Percentiles rank a stretch among this genome's conserved stretches.
These are phyloP conservation scores for Talaromyces sp. DNA, from an alignment of 2,329 filamentous ascomycete genomes.

Conservation along the genomic window DNA sequence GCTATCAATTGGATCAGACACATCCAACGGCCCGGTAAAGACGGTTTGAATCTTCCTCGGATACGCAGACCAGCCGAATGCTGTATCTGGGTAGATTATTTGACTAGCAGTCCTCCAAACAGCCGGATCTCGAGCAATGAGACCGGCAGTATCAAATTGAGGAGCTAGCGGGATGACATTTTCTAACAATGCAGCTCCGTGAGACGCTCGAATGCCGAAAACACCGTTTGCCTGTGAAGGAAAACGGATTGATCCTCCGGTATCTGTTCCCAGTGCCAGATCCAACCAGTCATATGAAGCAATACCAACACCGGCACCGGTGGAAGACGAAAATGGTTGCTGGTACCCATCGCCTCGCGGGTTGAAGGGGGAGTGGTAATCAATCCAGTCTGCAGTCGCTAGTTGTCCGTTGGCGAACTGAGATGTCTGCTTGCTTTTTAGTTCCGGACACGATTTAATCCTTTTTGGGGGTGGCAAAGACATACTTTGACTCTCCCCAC, in stretches of 20 bases:
- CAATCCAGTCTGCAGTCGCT: conserved; percentile 26
- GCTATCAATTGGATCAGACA: neutral
- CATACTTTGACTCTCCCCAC: conserved; percentile 29
- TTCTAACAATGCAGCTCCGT: conserved; percentile 44
- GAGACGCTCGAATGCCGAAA: conserved; percentile 49
- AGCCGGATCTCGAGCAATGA: conserved; percentile 22
- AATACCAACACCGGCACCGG: conserved; percentile 37
- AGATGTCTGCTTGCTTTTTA: neutral
- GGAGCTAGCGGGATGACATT: conserved; percentile 46
- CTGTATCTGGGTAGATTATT: neutral
- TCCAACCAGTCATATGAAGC: conserved; percentile 43
- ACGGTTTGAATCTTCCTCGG: neutral
- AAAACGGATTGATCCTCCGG: conserved; percentile 32
- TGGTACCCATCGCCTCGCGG: conserved; percentile 47
- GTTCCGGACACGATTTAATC: no score
- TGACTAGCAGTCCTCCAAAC: conserved; percentile 2
- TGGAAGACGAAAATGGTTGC: conserved; percentile 33
- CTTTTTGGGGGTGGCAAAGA: neutral
- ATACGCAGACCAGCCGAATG: neutral
- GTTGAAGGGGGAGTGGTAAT: conserved; percentile 39
- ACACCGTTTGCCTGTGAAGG: conserved; percentile 47
- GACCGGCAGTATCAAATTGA: conserved; percentile 43
- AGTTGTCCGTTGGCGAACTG: conserved; percentile 15
- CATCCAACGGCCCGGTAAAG: neutral
- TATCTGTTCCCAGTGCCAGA: conserved; percentile 27